Evolutionary conservation across 176 grass and related monocot genomes (phyloP), one percentile per base, ranked within the genome.

Genomic region (Carex pumila): DNA sequence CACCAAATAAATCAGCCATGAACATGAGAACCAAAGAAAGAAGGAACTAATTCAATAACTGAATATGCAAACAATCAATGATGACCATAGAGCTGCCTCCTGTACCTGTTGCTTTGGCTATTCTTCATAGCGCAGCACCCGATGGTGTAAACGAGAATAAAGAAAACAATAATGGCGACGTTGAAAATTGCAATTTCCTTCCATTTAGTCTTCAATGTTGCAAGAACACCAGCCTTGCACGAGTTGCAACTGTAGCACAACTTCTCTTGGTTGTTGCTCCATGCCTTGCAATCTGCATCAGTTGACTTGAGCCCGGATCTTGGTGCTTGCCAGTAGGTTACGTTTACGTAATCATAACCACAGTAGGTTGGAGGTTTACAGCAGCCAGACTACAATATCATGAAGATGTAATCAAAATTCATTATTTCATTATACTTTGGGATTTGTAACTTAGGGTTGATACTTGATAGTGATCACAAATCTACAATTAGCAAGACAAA

Each of bases 351-450:
- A 60, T 79, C 18, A 69, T 84, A 89, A 61, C 85, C 87, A 66
- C 93, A 95, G 81, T 90, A 92, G 59, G 85, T 91, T 25, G 93
- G 93, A 47, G 93, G 93, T 82, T 95, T 92, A 81, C 93, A 95
- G 81, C 93, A 95, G 0, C 93, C 89, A 3, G 93, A 92, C 91
- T 95, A 87, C 47, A 85, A 58, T 30, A 53, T 25, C 22, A 54
- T 54, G 47, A 76, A 55, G 49, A 53, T 76, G 13, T 52, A 30
- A 55, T 54, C 71, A 55, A 53, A 75, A 30, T 25, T 31, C 5
- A 15, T 21, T 76, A 55, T 12, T 55, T 61, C n/a, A 1, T 61
- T 61, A 21, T 61, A 25, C n/a, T 61, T 47, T 10, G 45, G 45
- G 2, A 61, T 21, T 61, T 61, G 45, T 47, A 47, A 47, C 45